These are phyloP conservation scores for Piper longum DNA, from an alignment of 164 flowering plant genomes.

Conservation along the genomic window DNA sequence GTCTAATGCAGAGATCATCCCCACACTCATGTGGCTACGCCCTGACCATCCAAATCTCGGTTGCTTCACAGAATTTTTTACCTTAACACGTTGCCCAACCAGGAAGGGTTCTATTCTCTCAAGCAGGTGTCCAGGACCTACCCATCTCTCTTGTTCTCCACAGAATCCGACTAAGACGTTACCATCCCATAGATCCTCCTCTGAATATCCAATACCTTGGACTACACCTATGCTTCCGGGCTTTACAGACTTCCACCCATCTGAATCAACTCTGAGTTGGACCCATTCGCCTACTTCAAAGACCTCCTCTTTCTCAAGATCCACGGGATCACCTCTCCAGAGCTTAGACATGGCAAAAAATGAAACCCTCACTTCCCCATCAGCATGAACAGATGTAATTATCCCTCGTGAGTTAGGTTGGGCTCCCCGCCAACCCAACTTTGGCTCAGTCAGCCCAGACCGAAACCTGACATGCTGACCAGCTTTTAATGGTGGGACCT, in stretches of 20 bases:
- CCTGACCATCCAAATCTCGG: constrained; percentile 98
- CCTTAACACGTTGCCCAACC: constrained; percentile 63
- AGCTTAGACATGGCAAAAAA: constrained; percentile 54
- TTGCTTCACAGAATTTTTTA: constrained; percentile 55
- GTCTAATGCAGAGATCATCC: constrained; percentile 69
- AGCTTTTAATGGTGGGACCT: constrained; percentile 51
- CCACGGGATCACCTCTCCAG: constrained; percentile 93
- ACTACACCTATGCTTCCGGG: constrained; percentile 83
- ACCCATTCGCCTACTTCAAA: constrained; percentile 96
- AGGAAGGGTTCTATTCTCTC: constrained; percentile 36
- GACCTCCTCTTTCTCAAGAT: constrained; percentile 60
- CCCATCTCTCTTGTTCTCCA: constrained; percentile 93
- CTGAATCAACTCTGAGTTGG: constrained; percentile 29
- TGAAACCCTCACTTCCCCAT: constrained; percentile 78
- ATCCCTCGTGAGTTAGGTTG: constrained; percentile 58
- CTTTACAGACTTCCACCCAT: constrained; percentile 61
- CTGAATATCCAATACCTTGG: constrained; percentile 62
- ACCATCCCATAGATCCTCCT: constrained; percentile 59
- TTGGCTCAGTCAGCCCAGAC: constrained; percentile 68
- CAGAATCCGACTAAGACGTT: constrained; percentile 61
- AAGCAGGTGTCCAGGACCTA: constrained; percentile 43
- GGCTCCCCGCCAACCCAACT: constrained; percentile 97
- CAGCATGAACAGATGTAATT: constrained; percentile 64
- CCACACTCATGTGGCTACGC: constrained; percentile 59
- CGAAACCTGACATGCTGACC: constrained; percentile 83